Conservation (phyloP, 2,329 filamentous ascomycete species). For the Colletotrichum sp. region DNA sequence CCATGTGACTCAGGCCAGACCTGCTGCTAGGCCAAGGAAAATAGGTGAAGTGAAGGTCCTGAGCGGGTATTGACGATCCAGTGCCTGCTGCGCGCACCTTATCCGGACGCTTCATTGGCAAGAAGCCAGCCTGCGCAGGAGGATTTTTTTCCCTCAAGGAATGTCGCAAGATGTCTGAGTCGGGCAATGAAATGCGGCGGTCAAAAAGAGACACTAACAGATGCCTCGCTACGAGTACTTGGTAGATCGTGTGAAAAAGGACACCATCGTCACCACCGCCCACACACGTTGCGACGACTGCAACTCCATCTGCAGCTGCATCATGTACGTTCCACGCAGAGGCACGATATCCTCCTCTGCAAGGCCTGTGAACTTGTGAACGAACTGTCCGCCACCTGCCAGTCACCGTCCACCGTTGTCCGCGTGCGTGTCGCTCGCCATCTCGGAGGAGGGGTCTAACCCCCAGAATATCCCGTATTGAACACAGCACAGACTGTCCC, state of each 20-base stretch:
- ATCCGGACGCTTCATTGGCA: conserved; percentile 6
- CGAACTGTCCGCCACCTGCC: not conserved
- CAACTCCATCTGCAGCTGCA: not conserved
- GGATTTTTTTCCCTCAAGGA: not conserved
- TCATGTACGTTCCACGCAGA: not conserved
- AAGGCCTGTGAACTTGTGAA: not conserved
- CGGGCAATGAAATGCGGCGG: not conserved
- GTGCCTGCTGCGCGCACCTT: conserved; percentile 1
- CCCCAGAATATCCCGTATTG: not conserved
- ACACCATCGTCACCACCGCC: not conserved
- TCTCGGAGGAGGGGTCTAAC: not conserved
- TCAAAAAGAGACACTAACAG: not conserved
- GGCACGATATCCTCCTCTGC: not conserved
- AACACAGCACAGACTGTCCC: not conserved
- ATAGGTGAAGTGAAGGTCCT: not conserved
- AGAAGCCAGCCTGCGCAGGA: not conserved
- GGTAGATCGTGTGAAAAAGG: not conserved
- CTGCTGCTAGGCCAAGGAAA: not conserved
- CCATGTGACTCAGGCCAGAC: conserved; percentile 18
- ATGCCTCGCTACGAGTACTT: not conserved
- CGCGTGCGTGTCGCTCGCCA: not conserved
- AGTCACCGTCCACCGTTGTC: not conserved
- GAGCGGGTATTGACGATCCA: conserved; percentile 9
- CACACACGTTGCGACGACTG: not conserved
- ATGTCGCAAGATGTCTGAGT: not conserved